Evolutionary conservation across 2,329 filamentous ascomycete species (phyloP), one percentile per base, ranked within the genome.

Genomic region (Epichloe bromicola): DNA sequence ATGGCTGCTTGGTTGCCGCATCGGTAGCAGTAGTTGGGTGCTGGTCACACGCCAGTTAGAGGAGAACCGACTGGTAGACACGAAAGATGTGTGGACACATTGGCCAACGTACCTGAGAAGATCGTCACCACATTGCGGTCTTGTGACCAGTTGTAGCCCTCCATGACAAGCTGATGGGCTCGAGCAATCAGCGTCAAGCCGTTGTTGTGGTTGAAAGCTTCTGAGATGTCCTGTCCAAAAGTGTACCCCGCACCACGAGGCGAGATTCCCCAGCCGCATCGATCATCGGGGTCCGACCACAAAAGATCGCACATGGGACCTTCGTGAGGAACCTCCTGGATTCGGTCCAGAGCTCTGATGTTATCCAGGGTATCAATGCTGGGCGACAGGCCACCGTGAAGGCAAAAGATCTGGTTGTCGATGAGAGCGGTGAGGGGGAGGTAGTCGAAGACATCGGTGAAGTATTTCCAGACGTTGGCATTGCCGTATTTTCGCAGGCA

Each of bases 1-100:
- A 98, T 97, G n/a, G 93, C 93, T 52, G 93, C 93, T 72, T 97
- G 93, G 72, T 98, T 98, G 65, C 93, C 93, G 66, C 93, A 98
- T 68, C 93, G 82, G 78, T 98, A 97, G 75, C 91, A 98, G 77
- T 98, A 98, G 70, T 91, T 91, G 56, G 86, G 86, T 50, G 86
- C 86, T 82, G 63, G 20, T 20, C 39, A 37, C 23, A 46, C 20
- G 46, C 50, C 54, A 23, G 36, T 46, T 26, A 51, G 50, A 14
- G 14, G 14, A 46, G 4, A 12, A 2, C 14, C 23, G 8, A 11
- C 19, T 6, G 10, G 4, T 12, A 39, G 15, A 26, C 6, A 8
- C 17, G 6, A 34, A 43, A 40, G 5, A 33, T 33, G 19, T 20
- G 20, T 26, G 1, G 34, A 47, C 4, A 30, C 5, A 57, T 65